Conservation (phyloP, 176 grass and related monocot genomes). For the Bolboschoenus planiculmis region DNA sequence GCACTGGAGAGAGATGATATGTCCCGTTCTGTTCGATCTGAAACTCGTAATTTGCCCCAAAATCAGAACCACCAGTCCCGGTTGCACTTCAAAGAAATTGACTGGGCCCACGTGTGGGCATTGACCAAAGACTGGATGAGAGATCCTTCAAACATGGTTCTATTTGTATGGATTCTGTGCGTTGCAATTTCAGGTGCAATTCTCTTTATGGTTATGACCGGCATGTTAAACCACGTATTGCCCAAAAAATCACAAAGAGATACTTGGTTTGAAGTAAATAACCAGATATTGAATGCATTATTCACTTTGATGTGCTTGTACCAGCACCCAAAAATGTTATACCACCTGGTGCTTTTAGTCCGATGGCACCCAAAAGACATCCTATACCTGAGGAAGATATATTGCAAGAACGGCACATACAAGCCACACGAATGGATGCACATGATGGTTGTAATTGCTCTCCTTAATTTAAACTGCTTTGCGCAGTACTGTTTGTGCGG, state of each 20-base stretch:
- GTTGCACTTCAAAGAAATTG: conserved; percentile 49
- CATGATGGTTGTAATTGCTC: conserved; percentile 53
- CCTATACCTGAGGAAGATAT: conserved; percentile 45
- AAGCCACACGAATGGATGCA: conserved; percentile 50
- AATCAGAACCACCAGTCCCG: conserved; percentile 25
- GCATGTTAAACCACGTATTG: conserved; percentile 49
- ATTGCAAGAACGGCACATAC: conserved; percentile 52
- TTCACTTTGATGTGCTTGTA: conserved; percentile 93
- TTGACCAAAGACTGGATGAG: conserved; percentile 51
- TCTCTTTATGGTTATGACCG: conserved; percentile 58
- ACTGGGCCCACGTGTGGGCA: conserved; percentile 45
- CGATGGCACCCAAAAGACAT: conserved; percentile 42
- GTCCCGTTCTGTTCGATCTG: conserved; percentile 65
- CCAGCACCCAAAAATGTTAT: conserved; percentile 57
- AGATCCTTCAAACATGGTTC: conserved; percentile 69
- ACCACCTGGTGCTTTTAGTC: conserved; percentile 52
- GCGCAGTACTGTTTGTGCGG: conserved; percentile 52
- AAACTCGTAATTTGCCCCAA: conserved; percentile 34
- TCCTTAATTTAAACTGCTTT: conserved; percentile 70
- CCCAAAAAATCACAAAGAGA: conserved; percentile 50
- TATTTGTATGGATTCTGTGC: conserved; percentile 68
- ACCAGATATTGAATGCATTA: conserved; percentile 80
- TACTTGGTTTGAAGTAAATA: conserved; percentile 83
- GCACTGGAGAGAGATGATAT: conserved; percentile 62
- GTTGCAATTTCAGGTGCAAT: conserved; percentile 53